Base-by-base conservation (phyloP, 2,329 filamentous ascomycete genomes). In the Metarhizium humberi region DNA sequence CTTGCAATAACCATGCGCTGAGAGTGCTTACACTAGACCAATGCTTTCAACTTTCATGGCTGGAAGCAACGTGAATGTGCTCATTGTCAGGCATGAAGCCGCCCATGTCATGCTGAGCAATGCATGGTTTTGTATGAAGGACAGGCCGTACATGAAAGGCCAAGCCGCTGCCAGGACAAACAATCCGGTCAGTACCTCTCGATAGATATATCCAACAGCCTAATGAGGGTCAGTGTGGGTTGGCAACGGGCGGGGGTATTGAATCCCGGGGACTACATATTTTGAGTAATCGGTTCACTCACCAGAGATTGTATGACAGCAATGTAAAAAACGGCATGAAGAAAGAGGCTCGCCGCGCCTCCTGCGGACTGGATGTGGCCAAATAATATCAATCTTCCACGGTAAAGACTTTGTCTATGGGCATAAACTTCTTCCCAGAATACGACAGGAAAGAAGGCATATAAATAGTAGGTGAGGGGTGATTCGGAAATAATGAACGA, bases 401-500 rank as follows among this genome's bases (percentile, higher is more conserved):
- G 79, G 6, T 73, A 65, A 13, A 96, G 70, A 46, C 88, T 88
- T 49, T 79, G 77, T 55, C 91, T 81, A 32, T 88, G 83, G 3
- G 89, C 88, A 69, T 87, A 92, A 0, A 96, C 89, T 65, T 96
- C 92, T 70, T 96, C 92, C 94, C 94, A 99, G 73, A 99, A 97
- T 56, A 90, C 81, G 2, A 96, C 85, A 0, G 94, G 94, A 69
- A 99, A 99, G 63, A 95, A 81, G 0, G 87, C 88, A 68, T 99
- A 99, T 2, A 84, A 82, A 65, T 97, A 99, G 69, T 99, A 99
- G 2, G 88, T 87, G 56, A 78, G 68, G 0, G 92, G 87, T 2
- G 92, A 96, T 48, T 84, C 81, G 49, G 95, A 92, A 56, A 90
- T 76, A 56, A 88, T 75, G 55, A 99, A 87, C 0, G 90, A 84